Evolutionary conservation across 345 rosid species (phyloP).

Genomic region (Draba incana): DNA sequence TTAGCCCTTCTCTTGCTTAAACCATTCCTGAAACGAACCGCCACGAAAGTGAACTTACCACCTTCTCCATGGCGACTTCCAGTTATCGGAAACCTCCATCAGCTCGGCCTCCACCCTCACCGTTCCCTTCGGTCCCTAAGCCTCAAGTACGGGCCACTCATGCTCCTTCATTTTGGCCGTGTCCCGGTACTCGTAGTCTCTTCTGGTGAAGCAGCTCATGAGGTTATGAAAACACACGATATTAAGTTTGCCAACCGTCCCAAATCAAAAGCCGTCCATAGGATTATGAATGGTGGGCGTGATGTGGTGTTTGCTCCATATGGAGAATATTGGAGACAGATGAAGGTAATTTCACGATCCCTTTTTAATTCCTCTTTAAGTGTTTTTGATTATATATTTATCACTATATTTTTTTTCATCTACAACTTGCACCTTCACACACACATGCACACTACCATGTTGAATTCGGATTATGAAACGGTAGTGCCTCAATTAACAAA

Average conservation of each 20-base stretch:
- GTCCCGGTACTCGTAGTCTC: slow-evolving; percentile 55
- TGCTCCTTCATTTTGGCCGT: slow-evolving; percentile 58
- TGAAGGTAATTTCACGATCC: slow-evolving; percentile 36
- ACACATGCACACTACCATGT: too few species aligned
- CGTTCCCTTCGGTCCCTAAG: slow-evolving; percentile 48
- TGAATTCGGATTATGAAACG: too few species aligned
- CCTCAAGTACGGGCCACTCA: slow-evolving; percentile 53
- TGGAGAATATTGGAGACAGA: slow-evolving; percentile 72
- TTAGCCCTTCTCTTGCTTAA: slow-evolving; percentile 19
- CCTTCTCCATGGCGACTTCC: slow-evolving; percentile 60
- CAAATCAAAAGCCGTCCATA: slow-evolving; percentile 8
- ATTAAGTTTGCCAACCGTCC: slow-evolving; percentile 52
- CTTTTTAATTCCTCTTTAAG: neutral
- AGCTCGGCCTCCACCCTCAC: slow-evolving; percentile 51
- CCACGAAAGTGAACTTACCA: slow-evolving; percentile 13
- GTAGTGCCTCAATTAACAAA: too few species aligned
- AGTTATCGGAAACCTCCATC: slow-evolving; percentile 61
- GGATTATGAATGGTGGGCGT: slow-evolving; percentile 44
- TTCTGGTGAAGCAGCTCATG: slow-evolving; percentile 49
- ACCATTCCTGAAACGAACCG: slow-evolving; percentile 12
- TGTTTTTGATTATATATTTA: neutral
- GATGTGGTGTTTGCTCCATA: slow-evolving; percentile 53
- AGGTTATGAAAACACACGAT: slow-evolving; percentile 64
- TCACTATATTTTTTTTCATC: neutral
- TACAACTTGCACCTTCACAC: too few species aligned